Conservation (phyloP, 1,139 yeast species). For the Protomyces gravidus region DNA sequence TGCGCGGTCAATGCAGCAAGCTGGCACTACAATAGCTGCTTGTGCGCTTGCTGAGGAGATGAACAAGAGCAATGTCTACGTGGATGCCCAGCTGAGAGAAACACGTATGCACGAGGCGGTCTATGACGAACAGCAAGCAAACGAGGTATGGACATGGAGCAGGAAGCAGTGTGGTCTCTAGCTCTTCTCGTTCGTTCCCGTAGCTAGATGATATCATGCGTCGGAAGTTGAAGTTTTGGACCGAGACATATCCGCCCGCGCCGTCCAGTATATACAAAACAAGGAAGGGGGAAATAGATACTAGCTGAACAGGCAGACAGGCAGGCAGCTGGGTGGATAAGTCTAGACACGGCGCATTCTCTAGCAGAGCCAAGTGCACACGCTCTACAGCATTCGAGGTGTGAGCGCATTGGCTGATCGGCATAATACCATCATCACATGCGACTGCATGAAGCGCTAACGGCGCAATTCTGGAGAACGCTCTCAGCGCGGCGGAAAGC, state of each 20-base stretch:
- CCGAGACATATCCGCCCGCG: too few species aligned
- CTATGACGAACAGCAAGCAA: background rate
- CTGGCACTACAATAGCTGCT: slow-evolving; percentile 14
- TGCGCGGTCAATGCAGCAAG: slow-evolving; percentile 15
- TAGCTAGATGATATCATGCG: too few species aligned
- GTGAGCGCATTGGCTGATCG: too few species aligned
- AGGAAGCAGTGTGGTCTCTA: background rate
- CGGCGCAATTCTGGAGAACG: background rate
- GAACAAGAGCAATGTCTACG: background rate
- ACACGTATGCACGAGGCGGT: slow-evolving; percentile 23
- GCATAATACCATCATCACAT: too few species aligned
- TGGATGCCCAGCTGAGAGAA: background rate
- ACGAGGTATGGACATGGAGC: slow-evolving; percentile 21
- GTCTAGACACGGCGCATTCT: too few species aligned
- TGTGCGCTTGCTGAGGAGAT: slow-evolving; percentile 7
- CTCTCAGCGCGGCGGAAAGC: background rate
- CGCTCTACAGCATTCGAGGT: too few species aligned
- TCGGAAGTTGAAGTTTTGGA: too few species aligned
- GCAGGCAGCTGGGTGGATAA: too few species aligned
- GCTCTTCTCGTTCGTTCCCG: background rate
- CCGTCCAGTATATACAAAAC: too few species aligned
- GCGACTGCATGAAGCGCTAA: background rate
- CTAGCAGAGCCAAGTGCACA: too few species aligned
- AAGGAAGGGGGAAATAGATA: too few species aligned
- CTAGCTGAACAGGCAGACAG: too few species aligned